These are phyloP conservation scores for Daldinia concentrica DNA, from an alignment of 495 filamentous ascomycete genomes.

Conservation along the genomic window DNA sequence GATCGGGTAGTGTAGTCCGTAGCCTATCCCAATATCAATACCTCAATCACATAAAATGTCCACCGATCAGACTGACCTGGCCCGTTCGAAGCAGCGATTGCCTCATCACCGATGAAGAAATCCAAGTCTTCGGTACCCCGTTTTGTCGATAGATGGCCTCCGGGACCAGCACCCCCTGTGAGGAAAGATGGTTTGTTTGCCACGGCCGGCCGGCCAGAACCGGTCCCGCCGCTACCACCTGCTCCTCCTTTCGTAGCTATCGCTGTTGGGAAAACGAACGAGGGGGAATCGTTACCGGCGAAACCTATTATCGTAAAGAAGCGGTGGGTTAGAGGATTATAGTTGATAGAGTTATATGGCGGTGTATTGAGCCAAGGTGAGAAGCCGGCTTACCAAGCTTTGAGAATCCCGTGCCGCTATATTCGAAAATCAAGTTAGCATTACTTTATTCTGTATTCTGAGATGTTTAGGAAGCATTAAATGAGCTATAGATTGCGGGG, in stretches of 20 bases:
- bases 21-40: slow-evolving; percentile 64
- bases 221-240: slow-evolving; percentile 74
- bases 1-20: slow-evolving; percentile 96
- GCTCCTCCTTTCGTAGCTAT: slow-evolving; percentile 91
- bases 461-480: neutral
- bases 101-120: slow-evolving; percentile 99
- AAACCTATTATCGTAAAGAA: slow-evolving; percentile 70
- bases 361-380: slow-evolving; percentile 6
- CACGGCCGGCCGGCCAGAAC: slow-evolving; percentile 86
- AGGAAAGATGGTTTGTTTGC: slow-evolving; percentile 95
- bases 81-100: slow-evolving; percentile 80
- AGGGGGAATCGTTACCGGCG: slow-evolving; percentile 98
- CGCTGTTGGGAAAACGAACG: slow-evolving; percentile 98
- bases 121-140: slow-evolving; percentile 97
- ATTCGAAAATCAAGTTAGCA: slow-evolving; percentile 34
- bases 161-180: slow-evolving; percentile 84
- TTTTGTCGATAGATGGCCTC: slow-evolving; percentile 86
- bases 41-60: neutral
- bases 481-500: slow-evolving; percentile 29
- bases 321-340: slow-evolving; percentile 40
- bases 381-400: slow-evolving; percentile 79
- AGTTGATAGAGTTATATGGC: slow-evolving; percentile 10
- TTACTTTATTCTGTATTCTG: slow-evolving; percentile 28
- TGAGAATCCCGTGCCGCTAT: slow-evolving; percentile 96
- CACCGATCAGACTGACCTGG: slow-evolving; percentile 66